phyloP scores from a whole-genome alignment of 805 yeast genomes.

The Metschnikowia dekortorum region DNA sequence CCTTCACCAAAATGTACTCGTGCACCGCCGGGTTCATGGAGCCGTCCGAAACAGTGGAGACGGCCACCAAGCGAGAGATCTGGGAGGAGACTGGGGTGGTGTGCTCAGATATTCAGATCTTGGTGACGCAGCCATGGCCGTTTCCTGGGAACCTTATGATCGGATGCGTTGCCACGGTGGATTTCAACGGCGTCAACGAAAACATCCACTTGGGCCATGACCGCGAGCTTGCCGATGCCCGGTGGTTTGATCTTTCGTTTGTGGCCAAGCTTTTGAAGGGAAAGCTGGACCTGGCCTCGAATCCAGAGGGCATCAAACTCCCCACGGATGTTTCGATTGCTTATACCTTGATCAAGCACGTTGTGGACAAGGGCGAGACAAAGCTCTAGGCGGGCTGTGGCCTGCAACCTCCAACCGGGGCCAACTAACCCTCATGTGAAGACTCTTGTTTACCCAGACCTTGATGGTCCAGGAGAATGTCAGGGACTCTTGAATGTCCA shows the following conservation, averaged over 20 bases:
- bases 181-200: slow-evolving; percentile 62
- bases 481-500: no score
- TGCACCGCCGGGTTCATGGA: slow-evolving; percentile 96
- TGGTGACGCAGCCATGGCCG: slow-evolving; percentile 95
- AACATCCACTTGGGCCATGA: slow-evolving; percentile 72
- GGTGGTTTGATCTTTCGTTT: slow-evolving; percentile 68
- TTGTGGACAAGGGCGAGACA: slow-evolving; percentile 26
- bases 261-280: slow-evolving; percentile 39
- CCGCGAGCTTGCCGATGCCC: slow-evolving; percentile 78
- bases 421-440: no score
- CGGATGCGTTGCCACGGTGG: slow-evolving; percentile 83
- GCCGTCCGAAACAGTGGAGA: slow-evolving; percentile 89
- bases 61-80: slow-evolving; percentile 80
- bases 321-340: slow-evolving; percentile 47
- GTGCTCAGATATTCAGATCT: slow-evolving; percentile 52
- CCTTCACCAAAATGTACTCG: slow-evolving; percentile 56
- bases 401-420: no score
- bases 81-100: slow-evolving; percentile 94
- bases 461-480: no score
- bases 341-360: slow-evolving; percentile 37
- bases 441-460: no score
- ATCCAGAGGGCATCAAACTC: slow-evolving; percentile 35
- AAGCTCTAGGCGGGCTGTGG: slow-evolving; percentile 7
- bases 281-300: slow-evolving; percentile 20
- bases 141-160: slow-evolving; percentile 91